Conservation (phyloP, 192 early-diverging fungal genomes). For the Entomortierella beljakovae region DNA sequence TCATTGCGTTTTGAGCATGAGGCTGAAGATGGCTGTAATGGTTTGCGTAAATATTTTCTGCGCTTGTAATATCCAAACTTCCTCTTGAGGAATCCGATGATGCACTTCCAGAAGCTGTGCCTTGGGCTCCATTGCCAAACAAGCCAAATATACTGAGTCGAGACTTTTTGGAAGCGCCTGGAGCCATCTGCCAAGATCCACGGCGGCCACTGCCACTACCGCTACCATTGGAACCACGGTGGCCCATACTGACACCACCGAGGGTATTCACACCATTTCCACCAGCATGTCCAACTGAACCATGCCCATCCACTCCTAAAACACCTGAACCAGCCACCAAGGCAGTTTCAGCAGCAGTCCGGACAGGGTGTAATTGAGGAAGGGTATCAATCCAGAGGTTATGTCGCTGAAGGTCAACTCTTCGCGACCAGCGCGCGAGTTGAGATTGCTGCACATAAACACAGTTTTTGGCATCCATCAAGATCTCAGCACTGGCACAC, state of each 20-base stretch:
- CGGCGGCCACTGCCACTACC: conserved; percentile 32
- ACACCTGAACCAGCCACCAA: conserved; percentile 19
- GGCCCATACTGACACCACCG: conserved; percentile 23
- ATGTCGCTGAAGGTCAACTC: conserved; percentile 51
- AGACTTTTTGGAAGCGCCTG: conserved; percentile 27
- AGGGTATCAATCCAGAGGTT: conserved; percentile 50
- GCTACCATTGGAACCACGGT: conserved; percentile 10
- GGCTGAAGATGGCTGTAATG: conserved; percentile 24
- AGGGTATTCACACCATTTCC: conserved; percentile 1
- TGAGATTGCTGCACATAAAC: conserved; percentile 53
- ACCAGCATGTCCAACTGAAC: conserved; percentile 21
- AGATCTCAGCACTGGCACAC: conserved; percentile 49
- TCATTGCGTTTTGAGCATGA: conserved; percentile 19
- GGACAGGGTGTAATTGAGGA: conserved; percentile 46
- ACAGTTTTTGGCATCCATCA: conserved; percentile 55
- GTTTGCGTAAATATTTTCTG: conserved; percentile 18
- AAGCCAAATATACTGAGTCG: conserved; percentile 47
- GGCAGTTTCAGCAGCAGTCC: conserved; percentile 37
- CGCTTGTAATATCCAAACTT: conserved; percentile 20
- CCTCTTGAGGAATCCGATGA: conserved; percentile 40
- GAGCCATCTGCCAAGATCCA: conserved; percentile 40
- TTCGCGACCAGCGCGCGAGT: conserved; percentile 39
- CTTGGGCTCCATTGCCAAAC: conserved; percentile 13
- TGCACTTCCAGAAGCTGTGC: background rate
- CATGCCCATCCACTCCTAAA: background rate